Evolutionary conservation across 257 asterid genomes (phyloP).

Genomic region (Paraleonurus japonicus): DNA sequence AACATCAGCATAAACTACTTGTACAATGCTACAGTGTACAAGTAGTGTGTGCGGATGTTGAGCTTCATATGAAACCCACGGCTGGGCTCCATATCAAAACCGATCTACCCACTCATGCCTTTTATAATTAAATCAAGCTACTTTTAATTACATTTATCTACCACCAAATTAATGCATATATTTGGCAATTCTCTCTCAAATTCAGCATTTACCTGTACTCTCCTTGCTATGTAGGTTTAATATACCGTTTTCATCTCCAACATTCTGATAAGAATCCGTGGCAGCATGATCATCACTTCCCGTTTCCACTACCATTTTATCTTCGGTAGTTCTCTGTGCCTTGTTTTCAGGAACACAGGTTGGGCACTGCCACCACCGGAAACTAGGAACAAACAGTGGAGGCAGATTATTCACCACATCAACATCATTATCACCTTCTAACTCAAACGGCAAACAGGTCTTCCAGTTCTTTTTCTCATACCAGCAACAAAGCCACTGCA

Average conservation of each 20-base stretch:
- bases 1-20: neutral
- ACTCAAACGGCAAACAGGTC: slow-evolving; percentile 47
- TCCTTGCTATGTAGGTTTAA: slow-evolving; percentile 11
- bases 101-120: neutral
- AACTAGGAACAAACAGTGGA: slow-evolving; percentile 47
- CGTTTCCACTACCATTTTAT: neutral
- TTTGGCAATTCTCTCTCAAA: neutral
- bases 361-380: slow-evolving; percentile 70
- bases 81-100: neutral
- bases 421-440: slow-evolving; percentile 26
- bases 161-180: neutral
- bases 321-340: slow-evolving; percentile 25
- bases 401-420: slow-evolving; percentile 38
- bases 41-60: no score
- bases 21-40: no score
- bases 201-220: slow-evolving; percentile 32
- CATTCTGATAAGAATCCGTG: slow-evolving; percentile 23
- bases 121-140: neutral
- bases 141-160: neutral
- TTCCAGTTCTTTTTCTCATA: slow-evolving; percentile 49
- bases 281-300: slow-evolving; percentile 11
- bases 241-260: slow-evolving; percentile 12
- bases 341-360: slow-evolving; percentile 35
- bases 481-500: slow-evolving; percentile 68
- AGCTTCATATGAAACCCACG: neutral